A percentile compares a stretch with the other conserved stretches of the same genome.
Conservation (phyloP, 2,329 filamentous ascomycete genomes). For the Diaporthe citrichinensis region DNA sequence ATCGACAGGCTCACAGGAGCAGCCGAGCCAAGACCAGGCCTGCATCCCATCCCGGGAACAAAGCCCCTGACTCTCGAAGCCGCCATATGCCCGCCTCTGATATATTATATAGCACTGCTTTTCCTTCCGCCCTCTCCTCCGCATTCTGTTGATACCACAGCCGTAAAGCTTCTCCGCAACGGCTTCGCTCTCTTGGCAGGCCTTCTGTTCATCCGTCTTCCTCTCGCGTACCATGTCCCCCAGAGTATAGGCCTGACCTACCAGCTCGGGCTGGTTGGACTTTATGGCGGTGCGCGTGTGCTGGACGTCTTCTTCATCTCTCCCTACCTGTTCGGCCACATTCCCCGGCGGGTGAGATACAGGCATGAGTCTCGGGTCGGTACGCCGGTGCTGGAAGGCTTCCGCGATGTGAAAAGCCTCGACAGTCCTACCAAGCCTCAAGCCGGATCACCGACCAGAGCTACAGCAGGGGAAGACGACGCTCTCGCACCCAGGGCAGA, state of each 20-base stretch:
- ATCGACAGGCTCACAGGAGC: slow-evolving; percentile 47
- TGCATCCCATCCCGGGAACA: slow-evolving; percentile 57
- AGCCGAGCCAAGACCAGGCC: slow-evolving; percentile 52
- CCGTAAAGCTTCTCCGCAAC: slow-evolving; percentile 52
- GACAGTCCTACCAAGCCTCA: not conserved
- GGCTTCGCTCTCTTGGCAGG: slow-evolving; percentile 53
- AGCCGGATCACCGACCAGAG: not conserved
- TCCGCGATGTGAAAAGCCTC: slow-evolving; percentile 30
- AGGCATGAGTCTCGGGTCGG: slow-evolving; percentile 51
- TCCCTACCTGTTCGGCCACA: slow-evolving; percentile 55
- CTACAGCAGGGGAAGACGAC: not conserved
- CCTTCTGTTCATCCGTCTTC: slow-evolving; percentile 57
- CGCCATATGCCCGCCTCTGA: slow-evolving; percentile 55
- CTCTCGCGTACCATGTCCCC: slow-evolving; percentile 57
- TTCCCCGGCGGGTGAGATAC: slow-evolving; percentile 58
- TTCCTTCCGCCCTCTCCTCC: slow-evolving; percentile 57
- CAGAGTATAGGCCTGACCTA: slow-evolving; percentile 61
- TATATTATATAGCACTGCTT: slow-evolving; percentile 58
- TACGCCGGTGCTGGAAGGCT: slow-evolving; percentile 45
- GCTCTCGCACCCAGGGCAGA: not conserved
- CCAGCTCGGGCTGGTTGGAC: slow-evolving; percentile 57
- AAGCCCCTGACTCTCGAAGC: slow-evolving; percentile 55
- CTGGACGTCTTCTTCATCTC: slow-evolving; percentile 60
- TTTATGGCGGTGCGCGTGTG: slow-evolving; percentile 58
- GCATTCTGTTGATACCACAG: slow-evolving; percentile 48